Conservation (phyloP, 2,329 filamentous ascomycete species). For the Shiraia bambusicola region DNA sequence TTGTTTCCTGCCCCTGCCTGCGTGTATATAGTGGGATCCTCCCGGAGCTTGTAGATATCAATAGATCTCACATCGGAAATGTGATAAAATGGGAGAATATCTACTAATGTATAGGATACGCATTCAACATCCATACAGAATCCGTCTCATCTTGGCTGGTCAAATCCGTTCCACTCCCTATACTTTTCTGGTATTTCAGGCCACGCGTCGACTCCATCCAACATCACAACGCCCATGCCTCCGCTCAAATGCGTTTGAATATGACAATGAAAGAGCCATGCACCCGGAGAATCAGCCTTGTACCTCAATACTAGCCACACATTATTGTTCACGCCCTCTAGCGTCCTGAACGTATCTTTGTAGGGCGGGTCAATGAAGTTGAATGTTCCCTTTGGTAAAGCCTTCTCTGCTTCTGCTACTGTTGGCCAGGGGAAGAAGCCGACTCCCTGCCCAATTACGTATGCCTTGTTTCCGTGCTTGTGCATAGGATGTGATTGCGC, state of each 20-base stretch:
- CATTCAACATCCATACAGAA: too few species aligned
- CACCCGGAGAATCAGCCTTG: constrained; percentile 47
- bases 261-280: constrained; percentile 13
- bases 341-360: constrained; percentile 5
- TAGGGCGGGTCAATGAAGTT: constrained; percentile 3
- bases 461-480: constrained; percentile 5
- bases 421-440: constrained; percentile 1
- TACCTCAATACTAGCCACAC: constrained; percentile 52
- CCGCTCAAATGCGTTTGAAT: constrained; percentile 27
- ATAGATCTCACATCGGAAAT: too few species aligned
- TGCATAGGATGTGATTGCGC: constrained; percentile 4
- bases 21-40: too few species aligned
- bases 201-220: constrained; percentile 41
- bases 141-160: background rate
- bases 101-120: too few species aligned
- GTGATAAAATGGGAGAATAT: too few species aligned
- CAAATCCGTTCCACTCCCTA: constrained; percentile 1
- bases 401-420: constrained; percentile 1
- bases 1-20: too few species aligned
- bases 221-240: constrained; percentile 52
- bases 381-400: constrained; percentile 2
- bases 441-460: constrained; percentile 2
- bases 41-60: too few species aligned
- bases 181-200: constrained; percentile 7
- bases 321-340: background rate